Base-by-base conservation (phyloP, 225 moss, liverwort and hornwort genomes). In the Climacium dendroides region DNA sequence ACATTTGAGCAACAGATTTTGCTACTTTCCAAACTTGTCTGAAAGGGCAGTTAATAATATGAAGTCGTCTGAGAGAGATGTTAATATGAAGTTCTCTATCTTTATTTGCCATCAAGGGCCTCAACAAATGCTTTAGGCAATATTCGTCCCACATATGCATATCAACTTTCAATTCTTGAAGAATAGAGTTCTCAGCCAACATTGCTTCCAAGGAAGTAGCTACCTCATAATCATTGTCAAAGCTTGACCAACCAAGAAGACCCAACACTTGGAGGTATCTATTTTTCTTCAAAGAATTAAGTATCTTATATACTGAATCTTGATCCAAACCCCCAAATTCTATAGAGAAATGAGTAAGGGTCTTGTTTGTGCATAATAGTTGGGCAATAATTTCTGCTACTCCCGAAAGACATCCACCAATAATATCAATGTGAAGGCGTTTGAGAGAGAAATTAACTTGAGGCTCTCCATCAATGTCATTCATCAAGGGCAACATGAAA, bases 1-100 rank as follows among this genome's bases (percentile, higher is more conserved):
- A 17, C 16, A 34, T 26, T 1, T 43, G 2, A 41, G 13, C 37
- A 69, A 69, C 37, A 37, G 12, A 37, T 20, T 67, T 4, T 22
- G 0, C 1, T 22, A 5, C 26, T 45, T 17, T 10, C n/a, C 6
- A 4, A n/a, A 4, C 1, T 22, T 0, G 0, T 4, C 6, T 0
- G 1, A 1, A 0, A 20, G 19, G 0, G 22, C 6, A 45, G 28
- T 17, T 15, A 26, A 70, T 9, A 28, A 78, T 25, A 37, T 55
- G 37, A n/a, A 77, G n/a, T 14, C 4, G 54, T 77, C 3, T 54
- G 10, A 77, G 24, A 25, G 54, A 77, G 4, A 3, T 54, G 16
- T 77, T 54, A n/a, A 54, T 10, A n/a, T 25, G 10, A 54, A 24
- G 15, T 15, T 25, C 15, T 25, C 54, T 54, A 77, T 54, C 53